Evolutionary conservation across 345 rosid genomes (phyloP).

Genomic region (Geranium brycei): DNA sequence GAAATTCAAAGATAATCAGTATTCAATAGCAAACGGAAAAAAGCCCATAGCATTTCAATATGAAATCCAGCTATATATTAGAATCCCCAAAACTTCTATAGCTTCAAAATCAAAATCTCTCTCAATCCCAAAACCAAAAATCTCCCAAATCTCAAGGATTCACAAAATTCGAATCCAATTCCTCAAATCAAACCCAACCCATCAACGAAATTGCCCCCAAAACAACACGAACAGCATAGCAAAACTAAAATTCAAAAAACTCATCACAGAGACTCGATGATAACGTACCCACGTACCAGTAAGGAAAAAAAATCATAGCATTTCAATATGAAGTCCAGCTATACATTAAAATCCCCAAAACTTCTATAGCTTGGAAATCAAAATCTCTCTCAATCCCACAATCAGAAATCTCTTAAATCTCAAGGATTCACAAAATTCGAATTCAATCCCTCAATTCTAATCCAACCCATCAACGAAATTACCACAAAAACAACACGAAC

Average conservation of each 20-base stretch:
- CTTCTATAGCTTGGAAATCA: background rate
- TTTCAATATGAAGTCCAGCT: background rate
- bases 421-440: background rate
- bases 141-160: conserved; percentile 16
- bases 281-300: conserved; percentile 11
- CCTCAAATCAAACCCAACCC: too few species aligned
- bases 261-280: too few species aligned
- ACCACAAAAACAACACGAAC: background rate
- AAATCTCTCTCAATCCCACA: background rate
- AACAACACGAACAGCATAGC: too few species aligned
- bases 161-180: too few species aligned
- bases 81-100: too few species aligned
- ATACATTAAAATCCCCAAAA: background rate
- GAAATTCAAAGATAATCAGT: too few species aligned
- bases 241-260: too few species aligned
- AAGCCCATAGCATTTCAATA: too few species aligned
- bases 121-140: background rate
- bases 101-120: too few species aligned
- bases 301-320: background rate
- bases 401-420: background rate
- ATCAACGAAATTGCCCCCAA: background rate
- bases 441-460: background rate
- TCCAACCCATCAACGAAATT: too few species aligned
- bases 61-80: too few species aligned
- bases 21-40: too few species aligned